phyloP scores from a whole-genome alignment of 345 rosid genomes.

The Noccaea caerulescens region DNA sequence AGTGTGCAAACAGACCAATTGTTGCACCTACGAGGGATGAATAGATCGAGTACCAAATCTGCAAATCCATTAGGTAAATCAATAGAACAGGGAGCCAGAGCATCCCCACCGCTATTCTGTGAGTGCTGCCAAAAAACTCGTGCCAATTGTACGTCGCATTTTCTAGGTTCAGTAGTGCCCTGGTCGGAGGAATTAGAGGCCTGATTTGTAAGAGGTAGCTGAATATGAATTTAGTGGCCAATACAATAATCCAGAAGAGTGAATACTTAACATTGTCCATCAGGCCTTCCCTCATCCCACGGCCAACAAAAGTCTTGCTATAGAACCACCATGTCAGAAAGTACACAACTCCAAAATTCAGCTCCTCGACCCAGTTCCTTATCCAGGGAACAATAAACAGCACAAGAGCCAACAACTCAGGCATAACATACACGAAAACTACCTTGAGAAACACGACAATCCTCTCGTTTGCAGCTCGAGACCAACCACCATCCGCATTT shows the following conservation, averaged over 20 bases:
- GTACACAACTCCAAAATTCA: slow-evolving; percentile 64
- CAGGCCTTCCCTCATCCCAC: slow-evolving; percentile 91
- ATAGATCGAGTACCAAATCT: slow-evolving; percentile 86
- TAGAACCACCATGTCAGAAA: slow-evolving; percentile 92
- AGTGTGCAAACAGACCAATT: slow-evolving; percentile 74
- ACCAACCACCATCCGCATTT: slow-evolving; percentile 62
- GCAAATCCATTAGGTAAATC: slow-evolving; percentile 82
- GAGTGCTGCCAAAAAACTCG: slow-evolving; percentile 70
- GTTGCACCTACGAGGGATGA: slow-evolving; percentile 68
- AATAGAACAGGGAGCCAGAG: slow-evolving; percentile 81
- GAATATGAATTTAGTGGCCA: slow-evolving; percentile 69
- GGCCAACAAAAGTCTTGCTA: slow-evolving; percentile 74
- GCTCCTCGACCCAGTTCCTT: slow-evolving; percentile 72
- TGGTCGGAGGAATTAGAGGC: slow-evolving; percentile 76
- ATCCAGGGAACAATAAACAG: slow-evolving; percentile 84
- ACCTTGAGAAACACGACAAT: slow-evolving; percentile 65
- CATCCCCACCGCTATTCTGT: slow-evolving; percentile 57
- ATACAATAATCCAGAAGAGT: slow-evolving; percentile 69
- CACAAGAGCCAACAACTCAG: slow-evolving; percentile 75
- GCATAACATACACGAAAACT: slow-evolving; percentile 64
- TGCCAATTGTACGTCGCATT: slow-evolving; percentile 60
- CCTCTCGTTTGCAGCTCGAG: slow-evolving; percentile 62
- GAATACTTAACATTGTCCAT: slow-evolving; percentile 72
- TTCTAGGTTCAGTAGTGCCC: slow-evolving; percentile 50
- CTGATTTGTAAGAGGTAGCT: slow-evolving; percentile 83